Evolutionary conservation across 495 filamentous ascomycete genomes (phyloP), one percentile per base, ranked within the genome.

Genomic region (Usnea hakonensis): DNA sequence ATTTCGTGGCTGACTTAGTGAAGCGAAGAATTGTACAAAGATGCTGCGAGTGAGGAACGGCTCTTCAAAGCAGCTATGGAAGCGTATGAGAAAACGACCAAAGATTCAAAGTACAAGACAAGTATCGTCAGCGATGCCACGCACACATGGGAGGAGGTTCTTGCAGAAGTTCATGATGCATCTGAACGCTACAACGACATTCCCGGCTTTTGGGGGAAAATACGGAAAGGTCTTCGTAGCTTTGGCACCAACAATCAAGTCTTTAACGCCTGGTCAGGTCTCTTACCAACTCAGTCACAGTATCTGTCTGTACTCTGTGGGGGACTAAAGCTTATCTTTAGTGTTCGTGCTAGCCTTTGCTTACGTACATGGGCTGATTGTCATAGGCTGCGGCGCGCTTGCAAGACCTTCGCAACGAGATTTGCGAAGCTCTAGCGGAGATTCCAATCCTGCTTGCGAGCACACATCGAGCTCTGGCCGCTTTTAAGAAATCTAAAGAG

Each of bases 301-400:
- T 60, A 60, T 21, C 6, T 60, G 0, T 60, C 58, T 26, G 17
- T 60, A 28, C 46, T 60, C 7, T 60, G 58, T 60, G 58, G 58
- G 7, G 58, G 58, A 21, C 30, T 60, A 10, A 60, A 60, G 11
- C 58, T 60, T 26, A 60, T 60, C 10, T 35, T 60, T 2, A 46
- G 58, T 28, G 54, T 57, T 38, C 7, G 54, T 38, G 33, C 26
- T 3, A 23, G 9, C 37, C 16, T 0, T 8, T 38, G 11, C 2
- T 37, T 37, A 21, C 21, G 5, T 21, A 36, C 2, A 2, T 23
- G 5, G 36, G n/a, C 37, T 37, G 23, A 37, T 28, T 57, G 21
- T 10, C 33, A 37, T 3, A 57, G 54, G 58, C 58, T 17, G 33
- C 54, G 16, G 33, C 54, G 54, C 54, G 54, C 19, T 40, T 57